Conservation (phyloP, 352 stramenopile species). For the Blastocystis sp. region DNA sequence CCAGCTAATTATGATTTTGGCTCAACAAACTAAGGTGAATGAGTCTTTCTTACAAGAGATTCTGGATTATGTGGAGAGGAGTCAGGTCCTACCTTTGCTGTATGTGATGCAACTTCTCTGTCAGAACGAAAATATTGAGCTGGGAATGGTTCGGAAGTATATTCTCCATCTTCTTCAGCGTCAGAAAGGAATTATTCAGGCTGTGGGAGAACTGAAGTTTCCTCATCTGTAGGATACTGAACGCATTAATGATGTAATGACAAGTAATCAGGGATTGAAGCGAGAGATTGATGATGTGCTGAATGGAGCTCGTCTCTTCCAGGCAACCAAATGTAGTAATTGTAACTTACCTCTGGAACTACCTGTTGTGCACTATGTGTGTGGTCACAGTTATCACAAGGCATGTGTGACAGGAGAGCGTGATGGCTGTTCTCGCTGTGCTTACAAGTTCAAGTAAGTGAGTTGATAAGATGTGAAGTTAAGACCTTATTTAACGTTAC, state of each 20-base stretch:
- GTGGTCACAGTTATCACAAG: slow-evolving; percentile 81
- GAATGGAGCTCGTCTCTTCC: slow-evolving; percentile 82
- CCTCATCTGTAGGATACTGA: background rate
- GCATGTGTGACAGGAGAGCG: background rate
- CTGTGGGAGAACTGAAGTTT: background rate
- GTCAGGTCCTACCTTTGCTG: slow-evolving; percentile 33
- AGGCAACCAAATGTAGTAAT: slow-evolving; percentile 81
- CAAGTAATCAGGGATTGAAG: slow-evolving; percentile 7
- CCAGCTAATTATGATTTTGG: slow-evolving; percentile 83
- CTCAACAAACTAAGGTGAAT: slow-evolving; percentile 70
- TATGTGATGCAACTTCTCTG: slow-evolving; percentile 18
- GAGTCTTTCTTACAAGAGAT: background rate
- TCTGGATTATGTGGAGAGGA: slow-evolving; percentile 54
- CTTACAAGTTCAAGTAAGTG: slow-evolving; percentile 53
- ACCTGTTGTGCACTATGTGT: slow-evolving; percentile 85
- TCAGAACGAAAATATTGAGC: slow-evolving; percentile 5
- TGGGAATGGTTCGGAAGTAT: slow-evolving; percentile 18
- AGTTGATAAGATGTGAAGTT: background rate
- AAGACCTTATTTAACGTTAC: slow-evolving; percentile 13
- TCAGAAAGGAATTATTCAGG: background rate
- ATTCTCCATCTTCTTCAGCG: background rate
- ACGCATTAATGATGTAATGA: background rate
- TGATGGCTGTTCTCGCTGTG: background rate
- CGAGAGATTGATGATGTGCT: slow-evolving; percentile 45
- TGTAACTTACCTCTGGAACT: slow-evolving; percentile 84